These are phyloP conservation scores for Dryadomyces sulphureus DNA, from an alignment of 2,329 filamentous ascomycete species.

Conservation along the genomic window DNA sequence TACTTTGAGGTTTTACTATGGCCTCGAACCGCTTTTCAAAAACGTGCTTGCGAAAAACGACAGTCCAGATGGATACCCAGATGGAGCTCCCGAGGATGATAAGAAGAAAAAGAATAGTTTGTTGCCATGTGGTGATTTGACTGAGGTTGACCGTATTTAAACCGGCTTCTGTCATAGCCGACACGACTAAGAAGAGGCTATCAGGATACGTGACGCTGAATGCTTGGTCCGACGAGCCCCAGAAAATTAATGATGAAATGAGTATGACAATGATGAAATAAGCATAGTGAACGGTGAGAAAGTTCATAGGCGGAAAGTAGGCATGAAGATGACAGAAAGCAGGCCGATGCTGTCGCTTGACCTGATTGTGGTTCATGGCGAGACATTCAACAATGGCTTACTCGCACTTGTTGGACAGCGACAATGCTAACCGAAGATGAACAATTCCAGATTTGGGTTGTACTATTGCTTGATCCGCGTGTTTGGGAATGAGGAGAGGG, in stretches of 20 bases:
- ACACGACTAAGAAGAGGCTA: constrained; percentile 47
- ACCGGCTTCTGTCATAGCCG: constrained; percentile 53
- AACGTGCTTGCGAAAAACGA: constrained; percentile 42
- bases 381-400: no score
- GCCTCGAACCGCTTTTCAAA: constrained; percentile 46
- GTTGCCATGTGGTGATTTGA: constrained; percentile 50
- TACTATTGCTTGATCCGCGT: no score
- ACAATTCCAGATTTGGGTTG: no score
- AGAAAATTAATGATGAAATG: constrained; percentile 45
- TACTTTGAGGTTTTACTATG: constrained; percentile 29
- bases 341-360: neutral
- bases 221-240: constrained; percentile 33
- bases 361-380: no score
- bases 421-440: neutral
- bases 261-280: constrained; percentile 46
- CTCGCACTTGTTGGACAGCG: neutral
- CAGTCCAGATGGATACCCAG: constrained; percentile 48
- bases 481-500: no score
- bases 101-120: constrained; percentile 45
- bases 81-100: constrained; percentile 50
- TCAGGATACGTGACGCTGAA: constrained; percentile 44
- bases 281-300: constrained; percentile 49
- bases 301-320: constrained; percentile 33
- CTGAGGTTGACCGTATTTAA: constrained; percentile 49
- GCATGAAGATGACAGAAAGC: neutral